Percentiles rank a stretch among this genome's conserved stretches.
Conservation (phyloP, 495 filamentous ascomycete species). For the Gamarada debralockiae region DNA sequence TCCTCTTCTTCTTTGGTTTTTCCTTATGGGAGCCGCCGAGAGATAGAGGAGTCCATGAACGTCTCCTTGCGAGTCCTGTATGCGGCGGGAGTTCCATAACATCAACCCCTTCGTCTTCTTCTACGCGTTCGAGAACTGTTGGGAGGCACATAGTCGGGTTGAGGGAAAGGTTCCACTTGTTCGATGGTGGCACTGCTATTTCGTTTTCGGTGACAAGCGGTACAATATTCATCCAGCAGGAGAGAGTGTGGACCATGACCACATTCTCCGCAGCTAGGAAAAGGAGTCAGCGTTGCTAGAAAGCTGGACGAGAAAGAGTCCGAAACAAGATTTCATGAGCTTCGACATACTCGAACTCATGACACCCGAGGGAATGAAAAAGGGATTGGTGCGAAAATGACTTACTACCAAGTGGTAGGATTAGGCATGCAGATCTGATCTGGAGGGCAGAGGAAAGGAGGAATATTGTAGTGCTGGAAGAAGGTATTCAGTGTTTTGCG, state of each 20-base stretch:
- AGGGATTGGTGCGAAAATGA: too few relatives aligned
- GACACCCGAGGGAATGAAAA: too few relatives aligned
- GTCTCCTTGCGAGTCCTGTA: neutral
- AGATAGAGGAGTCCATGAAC: neutral
- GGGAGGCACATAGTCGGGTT: neutral
- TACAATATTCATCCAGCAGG: constrained; percentile 6
- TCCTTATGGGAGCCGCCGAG: too few relatives aligned
- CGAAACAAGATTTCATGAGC: too few relatives aligned
- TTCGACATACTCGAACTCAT: too few relatives aligned
- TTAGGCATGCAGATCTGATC: too few relatives aligned
- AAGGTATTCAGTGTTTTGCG: too few relatives aligned
- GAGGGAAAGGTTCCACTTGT: neutral
- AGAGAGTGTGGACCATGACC: neutral
- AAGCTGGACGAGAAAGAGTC: too few relatives aligned
- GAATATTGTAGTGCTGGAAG: too few relatives aligned
- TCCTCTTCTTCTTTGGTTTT: neutral
- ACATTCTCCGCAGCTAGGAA: neutral
- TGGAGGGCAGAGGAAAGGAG: too few relatives aligned
- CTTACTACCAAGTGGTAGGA: too few relatives aligned
- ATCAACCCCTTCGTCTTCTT: neutral
- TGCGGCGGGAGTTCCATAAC: neutral
- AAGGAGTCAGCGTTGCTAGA: neutral
- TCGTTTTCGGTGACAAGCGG: neutral
- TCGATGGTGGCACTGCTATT: constrained; percentile 1
- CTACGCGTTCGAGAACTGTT: neutral